Evolutionary conservation across 345 rosid species (phyloP), one percentile per base, ranked within the genome.

Genomic region (Salix exigua): DNA sequence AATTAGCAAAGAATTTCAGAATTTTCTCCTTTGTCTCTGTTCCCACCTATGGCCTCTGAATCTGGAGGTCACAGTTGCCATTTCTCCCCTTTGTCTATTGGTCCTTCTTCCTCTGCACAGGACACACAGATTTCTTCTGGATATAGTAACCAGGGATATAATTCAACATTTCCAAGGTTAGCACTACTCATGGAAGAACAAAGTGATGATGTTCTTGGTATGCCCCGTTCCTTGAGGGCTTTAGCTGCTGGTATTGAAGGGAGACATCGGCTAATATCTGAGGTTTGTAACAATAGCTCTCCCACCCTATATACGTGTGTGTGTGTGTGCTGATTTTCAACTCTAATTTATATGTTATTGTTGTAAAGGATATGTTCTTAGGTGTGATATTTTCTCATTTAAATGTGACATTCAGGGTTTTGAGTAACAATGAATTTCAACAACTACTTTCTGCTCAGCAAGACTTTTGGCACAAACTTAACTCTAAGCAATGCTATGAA

Each of bases 21-120:
- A 73, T 77, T 87, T 75, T 78, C 89, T 78, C 88, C 93, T 53
- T 87, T 95, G 95, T 87, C 95, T 78, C 82, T 92, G 76, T 90
- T 89, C 84, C 94, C 92, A 55, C 79, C 84, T 30, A 58, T 81
- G 68, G 92, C 87, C 72, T 76, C 90, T 60, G 96, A 85, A 55
- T 73, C 89, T 81, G 89, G 86, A 66, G 84, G 86, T 71, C 93
- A 79, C 68, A 83, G 85, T 82, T 88, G 83, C 65, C 84, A 85
- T 81, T 84, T 86, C 71, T 85, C 90, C 5, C 78, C 87, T 26
- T 69, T 85, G 38, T 78, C 94, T 50, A 80, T 92, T 44, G 91
- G 88, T 67, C 85, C 91, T 83, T 77, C 92, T 79, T 76, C 86
- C 51, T 78, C 90, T 76, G 79, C 89, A 44, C 89, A 78, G 65